Conservation (phyloP, 2,329 filamentous ascomycete species). For the Pseudocercospora fijiensis region DNA sequence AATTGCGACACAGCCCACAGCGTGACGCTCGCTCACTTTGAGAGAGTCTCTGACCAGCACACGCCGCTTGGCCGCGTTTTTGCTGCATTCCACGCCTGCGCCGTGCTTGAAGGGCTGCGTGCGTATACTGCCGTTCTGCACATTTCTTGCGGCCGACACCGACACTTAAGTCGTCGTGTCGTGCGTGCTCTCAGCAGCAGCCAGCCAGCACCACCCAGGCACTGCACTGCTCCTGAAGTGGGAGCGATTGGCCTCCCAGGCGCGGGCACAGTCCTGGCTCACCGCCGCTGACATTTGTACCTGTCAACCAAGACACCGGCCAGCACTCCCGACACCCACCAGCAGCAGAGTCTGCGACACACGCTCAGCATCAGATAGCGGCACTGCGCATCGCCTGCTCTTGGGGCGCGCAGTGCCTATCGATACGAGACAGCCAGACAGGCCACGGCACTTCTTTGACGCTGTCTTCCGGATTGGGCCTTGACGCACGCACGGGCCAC, state of each 20-base stretch:
- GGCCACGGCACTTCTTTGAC: not conserved
- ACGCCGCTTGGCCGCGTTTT: conserved; percentile 13
- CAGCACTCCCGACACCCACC: conserved; percentile 4
- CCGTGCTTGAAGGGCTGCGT: conserved; percentile 17
- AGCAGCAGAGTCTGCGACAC: conserved; percentile 9
- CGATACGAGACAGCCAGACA: conserved; percentile 10
- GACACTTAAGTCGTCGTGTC: conserved; percentile 31
- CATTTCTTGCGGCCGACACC: conserved; percentile 18
- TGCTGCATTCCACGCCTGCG: conserved; percentile 16
- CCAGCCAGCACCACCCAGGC: not conserved
- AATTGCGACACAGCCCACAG: conserved; percentile 25
- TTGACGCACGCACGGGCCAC: conserved; percentile 12
- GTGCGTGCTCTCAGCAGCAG: conserved; percentile 20
- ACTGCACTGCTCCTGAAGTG: conserved; percentile 11
- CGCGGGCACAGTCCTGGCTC: conserved; percentile 5
- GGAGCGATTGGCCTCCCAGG: conserved; percentile 13
- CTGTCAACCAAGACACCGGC: conserved; percentile 9
- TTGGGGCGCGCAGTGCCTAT: conserved; percentile 14
- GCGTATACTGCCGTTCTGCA: conserved; percentile 19
- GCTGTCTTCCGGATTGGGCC: not conserved
- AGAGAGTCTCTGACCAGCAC: conserved; percentile 18
- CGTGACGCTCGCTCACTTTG: conserved; percentile 12
- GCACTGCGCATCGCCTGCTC: conserved; percentile 12
- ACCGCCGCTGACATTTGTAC: conserved; percentile 8
- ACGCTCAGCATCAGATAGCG: not conserved